Evolutionary conservation across 306 rosid genomes (phyloP).

Genomic region (Cicer chorassanicum): DNA sequence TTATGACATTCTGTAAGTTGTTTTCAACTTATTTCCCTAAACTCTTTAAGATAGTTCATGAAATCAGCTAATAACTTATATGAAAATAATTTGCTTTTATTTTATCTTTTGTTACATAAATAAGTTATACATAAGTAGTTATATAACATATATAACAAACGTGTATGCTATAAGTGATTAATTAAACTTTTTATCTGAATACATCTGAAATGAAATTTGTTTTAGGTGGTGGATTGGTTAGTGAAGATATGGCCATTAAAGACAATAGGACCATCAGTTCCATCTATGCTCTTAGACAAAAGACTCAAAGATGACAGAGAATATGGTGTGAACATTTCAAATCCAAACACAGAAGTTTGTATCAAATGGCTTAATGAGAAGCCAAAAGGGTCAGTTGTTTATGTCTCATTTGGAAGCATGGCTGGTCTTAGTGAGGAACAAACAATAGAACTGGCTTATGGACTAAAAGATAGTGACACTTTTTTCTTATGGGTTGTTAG

Average conservation of each 20-base stretch:
- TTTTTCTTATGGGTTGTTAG: slow-evolving; percentile 33
- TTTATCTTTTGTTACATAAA: no score
- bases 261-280: slow-evolving; percentile 34
- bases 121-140: no score
- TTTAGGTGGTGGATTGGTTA: slow-evolving; percentile 36
- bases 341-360: slow-evolving; percentile 22
- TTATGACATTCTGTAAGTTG: no score
- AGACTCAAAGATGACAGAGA: slow-evolving; percentile 26
- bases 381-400: slow-evolving; percentile 36
- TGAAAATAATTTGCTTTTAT: no score
- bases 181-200: no score
- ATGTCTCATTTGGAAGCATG: slow-evolving; percentile 39
- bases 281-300: slow-evolving; percentile 30
- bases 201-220: not conserved
- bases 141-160: no score
- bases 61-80: no score
- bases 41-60: no score
- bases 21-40: no score
- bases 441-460: slow-evolving; percentile 24
- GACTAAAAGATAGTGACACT: slow-evolving; percentile 12
- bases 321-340: not conserved
- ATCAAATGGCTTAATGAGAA: slow-evolving; percentile 32
- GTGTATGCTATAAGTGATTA: no score
- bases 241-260: slow-evolving; percentile 27
- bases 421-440: slow-evolving; percentile 32